Evolutionary conservation across 495 filamentous ascomycete genomes (phyloP), one percentile per base, ranked within the genome.

Genomic region (Trichodelitschia bisporula): DNA sequence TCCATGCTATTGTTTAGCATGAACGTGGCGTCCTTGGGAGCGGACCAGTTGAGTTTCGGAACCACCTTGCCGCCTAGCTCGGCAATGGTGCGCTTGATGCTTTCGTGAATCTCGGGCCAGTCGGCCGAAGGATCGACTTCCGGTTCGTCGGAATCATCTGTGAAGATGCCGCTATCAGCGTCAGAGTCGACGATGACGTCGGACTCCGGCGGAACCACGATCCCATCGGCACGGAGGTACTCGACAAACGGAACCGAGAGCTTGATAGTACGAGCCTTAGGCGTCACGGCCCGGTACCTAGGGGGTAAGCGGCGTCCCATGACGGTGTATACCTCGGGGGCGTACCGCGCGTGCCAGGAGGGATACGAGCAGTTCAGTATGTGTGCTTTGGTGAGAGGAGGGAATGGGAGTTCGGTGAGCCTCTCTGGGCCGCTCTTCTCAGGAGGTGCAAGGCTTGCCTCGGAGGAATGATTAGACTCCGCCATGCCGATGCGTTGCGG

Each of bases 21-120:
- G 69, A 78, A 93, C n/a, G 75, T 77, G 5, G 86, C 89, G 46
- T 99, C 86, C 48, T 93, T 93, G 0, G 86, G 86, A 3, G 77
- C 67, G 18, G 82, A 91, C 86, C 86, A 99, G 57, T 95, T 92
- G 15, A 99, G 57, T 44, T 99, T 99, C 2, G 89, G 89, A 0
- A 68, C 65, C 0, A 82, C 82, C 19, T 66, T 67, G 35, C 86
- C 84, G 19, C 75, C 78, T 0, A 93, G 61, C 33, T 76, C 67
- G 2, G 60, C 42, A 38, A 99, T 92, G 3, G 67, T 72, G 11
- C 58, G 47, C 49, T 70, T 73, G 44, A 99, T 73, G 29, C 62
- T 47, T 21, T 62, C 46, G 51, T 99, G 89, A 2, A 83, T 62
- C 13, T 77, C 71, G 4, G 59, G 62, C 67, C 71, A 75, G 18